Conservation (phyloP, 2,329 filamentous ascomycete species). For the Pseudogymnoascus sp. region DNA sequence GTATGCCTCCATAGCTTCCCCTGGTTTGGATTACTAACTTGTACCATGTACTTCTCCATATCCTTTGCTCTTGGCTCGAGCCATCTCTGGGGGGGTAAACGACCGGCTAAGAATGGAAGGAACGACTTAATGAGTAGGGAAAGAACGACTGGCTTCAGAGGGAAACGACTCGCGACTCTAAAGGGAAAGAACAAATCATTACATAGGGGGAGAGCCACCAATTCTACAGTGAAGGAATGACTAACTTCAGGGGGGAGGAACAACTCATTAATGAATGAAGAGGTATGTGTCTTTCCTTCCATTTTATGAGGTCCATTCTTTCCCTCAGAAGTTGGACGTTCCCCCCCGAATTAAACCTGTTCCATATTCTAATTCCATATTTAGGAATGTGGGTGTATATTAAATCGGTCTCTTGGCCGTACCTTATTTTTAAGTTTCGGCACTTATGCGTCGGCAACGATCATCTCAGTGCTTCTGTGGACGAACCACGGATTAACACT, state of each 20-base stretch:
- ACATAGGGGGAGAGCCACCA: no score
- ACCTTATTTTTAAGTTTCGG: background rate
- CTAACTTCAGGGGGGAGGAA: background rate
- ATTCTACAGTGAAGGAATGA: background rate
- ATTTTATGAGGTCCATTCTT: background rate
- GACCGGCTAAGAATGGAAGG: background rate
- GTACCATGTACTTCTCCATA: slow-evolving; percentile 22
- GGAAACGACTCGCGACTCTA: background rate
- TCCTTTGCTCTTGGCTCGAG: slow-evolving; percentile 19
- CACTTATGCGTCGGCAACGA: slow-evolving; percentile 25
- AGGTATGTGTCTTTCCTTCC: no score
- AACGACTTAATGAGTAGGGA: background rate
- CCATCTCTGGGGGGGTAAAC: slow-evolving; percentile 31
- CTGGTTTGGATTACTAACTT: background rate
- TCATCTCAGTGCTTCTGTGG: slow-evolving; percentile 24
- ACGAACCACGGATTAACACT: slow-evolving; percentile 29
- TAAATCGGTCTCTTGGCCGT: background rate
- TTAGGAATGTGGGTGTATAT: background rate
- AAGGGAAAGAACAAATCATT: background rate
- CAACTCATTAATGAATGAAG: background rate
- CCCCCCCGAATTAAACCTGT: background rate
- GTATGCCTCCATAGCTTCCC: background rate
- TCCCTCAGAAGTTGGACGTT: background rate
- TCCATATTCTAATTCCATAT: background rate
- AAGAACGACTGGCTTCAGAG: background rate